Evolutionary conservation across 2,329 filamentous ascomycete genomes (phyloP), one percentile per base, ranked within the genome.

Genomic region (Fusarium torulosum): DNA sequence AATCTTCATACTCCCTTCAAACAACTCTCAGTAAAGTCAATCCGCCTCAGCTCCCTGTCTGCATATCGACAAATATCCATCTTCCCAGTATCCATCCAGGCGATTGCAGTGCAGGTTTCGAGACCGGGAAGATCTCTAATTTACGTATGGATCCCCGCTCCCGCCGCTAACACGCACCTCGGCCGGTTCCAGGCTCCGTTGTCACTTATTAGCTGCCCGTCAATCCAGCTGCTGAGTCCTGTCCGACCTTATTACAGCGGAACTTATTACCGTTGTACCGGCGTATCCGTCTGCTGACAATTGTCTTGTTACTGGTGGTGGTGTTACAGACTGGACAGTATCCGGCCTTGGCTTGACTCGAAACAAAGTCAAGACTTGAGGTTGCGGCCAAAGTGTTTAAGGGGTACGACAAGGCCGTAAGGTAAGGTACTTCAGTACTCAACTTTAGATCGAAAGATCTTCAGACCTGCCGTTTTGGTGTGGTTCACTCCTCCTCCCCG

Each of bases 101-200:
- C 35, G 31, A 41, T 29, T 53, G 35, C 29, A 14, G 21, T 35
- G 21, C 46, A 31, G 42, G 41, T 37, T 38, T 57, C 41, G 5
- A 38, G 35, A 40, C 50, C n/a, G 31, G 25, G 59, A 55, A 54
- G 60, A 65, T 62, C 50, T 56, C 41, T 44, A 61, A 59, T 56
- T 50, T 69, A 55, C 43, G 49, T 57, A 60, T 59, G 40, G 59
- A 47, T 44, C 60, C 56, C 62, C 42, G 62, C 62, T 66, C 31
- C 65, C 65, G 64, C 66, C 66, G 66, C 66, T 59, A 69, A 66
- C 33, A 50, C 65, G 21, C 45, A 56, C 37, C 57, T 69, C 45
- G 52, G 57, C 66, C 55, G 45, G 59, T 52, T 63, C 60, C 52
- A 37, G 35, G 35, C 35, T 37, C 35, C 17, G 17, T 37, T 37